Conservation (phyloP, 371 early-diverging fungal genomes). For the Phascolomyces articulosus region DNA sequence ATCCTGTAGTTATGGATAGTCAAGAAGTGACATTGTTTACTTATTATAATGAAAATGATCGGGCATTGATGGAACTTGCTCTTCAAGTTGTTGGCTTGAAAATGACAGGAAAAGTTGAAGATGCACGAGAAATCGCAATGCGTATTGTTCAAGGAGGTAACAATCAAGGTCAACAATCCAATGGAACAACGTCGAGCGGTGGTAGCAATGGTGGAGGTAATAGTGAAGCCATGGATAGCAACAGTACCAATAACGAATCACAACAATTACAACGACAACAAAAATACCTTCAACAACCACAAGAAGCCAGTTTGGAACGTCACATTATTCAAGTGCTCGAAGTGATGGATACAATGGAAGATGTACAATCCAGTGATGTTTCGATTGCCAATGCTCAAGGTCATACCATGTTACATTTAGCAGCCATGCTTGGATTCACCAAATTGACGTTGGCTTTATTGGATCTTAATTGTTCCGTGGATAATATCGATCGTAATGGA, state of each 20-base stretch:
- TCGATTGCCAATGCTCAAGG: constrained; percentile 41
- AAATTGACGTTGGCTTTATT: constrained; percentile 27
- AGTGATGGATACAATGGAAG: constrained; percentile 43
- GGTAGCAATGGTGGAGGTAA: background rate
- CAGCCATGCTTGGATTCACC: constrained; percentile 40
- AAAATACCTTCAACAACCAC: constrained; percentile 19
- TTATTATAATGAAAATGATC: constrained; percentile 76
- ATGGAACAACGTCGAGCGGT: background rate
- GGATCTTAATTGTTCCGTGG: constrained; percentile 32
- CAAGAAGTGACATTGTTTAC: constrained; percentile 63
- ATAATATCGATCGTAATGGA: constrained; percentile 38
- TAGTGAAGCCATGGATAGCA: background rate
- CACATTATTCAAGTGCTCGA: constrained; percentile 47
- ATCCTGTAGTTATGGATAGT: constrained; percentile 39
- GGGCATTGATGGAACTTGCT: constrained; percentile 86
- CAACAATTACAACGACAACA: constrained; percentile 11
- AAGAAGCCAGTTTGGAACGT: constrained; percentile 25
- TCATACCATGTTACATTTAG: constrained; percentile 50
- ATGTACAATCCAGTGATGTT: constrained; percentile 36
- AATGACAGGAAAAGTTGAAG: constrained; percentile 79
- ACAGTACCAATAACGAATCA: background rate
- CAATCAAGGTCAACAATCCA: constrained; percentile 40
- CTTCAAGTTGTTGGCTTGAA: constrained; percentile 86
- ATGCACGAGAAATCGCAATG: constrained; percentile 76
- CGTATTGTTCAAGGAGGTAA: constrained; percentile 70